Evolutionary conservation across 1,284 basidiomycete species (phyloP).

Genomic region (Fomes fomentarius): DNA sequence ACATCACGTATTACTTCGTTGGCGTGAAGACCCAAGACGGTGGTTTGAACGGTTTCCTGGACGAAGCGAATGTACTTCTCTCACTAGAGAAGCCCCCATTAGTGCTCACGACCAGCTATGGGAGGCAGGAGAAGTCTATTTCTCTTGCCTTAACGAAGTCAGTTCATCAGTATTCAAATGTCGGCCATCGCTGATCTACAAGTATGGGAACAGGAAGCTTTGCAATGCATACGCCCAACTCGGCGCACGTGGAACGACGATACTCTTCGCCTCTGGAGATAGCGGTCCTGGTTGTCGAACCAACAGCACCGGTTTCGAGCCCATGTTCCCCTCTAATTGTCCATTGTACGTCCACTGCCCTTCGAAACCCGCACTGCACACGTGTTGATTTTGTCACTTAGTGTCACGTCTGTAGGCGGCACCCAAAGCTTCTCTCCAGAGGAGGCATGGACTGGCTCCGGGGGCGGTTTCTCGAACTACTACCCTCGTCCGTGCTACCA

Average conservation of each 20-base stretch:
- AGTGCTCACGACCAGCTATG: slow-evolving; percentile 58
- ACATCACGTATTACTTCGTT: slow-evolving; percentile 22
- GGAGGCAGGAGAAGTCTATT: slow-evolving; percentile 27
- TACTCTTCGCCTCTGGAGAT: slow-evolving; percentile 69
- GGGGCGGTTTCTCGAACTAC: slow-evolving; percentile 64
- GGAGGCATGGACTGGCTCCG: slow-evolving; percentile 47
- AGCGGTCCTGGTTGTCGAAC: slow-evolving; percentile 55
- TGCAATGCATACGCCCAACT: slow-evolving; percentile 42
- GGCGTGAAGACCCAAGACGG: slow-evolving; percentile 14
- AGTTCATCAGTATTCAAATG: not conserved
- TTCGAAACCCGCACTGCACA: not conserved
- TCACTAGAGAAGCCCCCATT: slow-evolving; percentile 60
- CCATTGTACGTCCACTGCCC: slow-evolving; percentile 31
- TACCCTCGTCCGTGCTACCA: slow-evolving; percentile 45
- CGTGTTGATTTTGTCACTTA: slow-evolving; percentile 27
- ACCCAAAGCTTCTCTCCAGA: slow-evolving; percentile 54
- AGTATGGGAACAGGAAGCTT: slow-evolving; percentile 18
- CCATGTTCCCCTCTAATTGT: slow-evolving; percentile 71
- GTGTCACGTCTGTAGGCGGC: slow-evolving; percentile 61
- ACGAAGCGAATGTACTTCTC: slow-evolving; percentile 18
- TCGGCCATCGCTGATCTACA: too few relatives aligned
- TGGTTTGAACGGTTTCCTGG: slow-evolving; percentile 17
- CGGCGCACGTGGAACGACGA: slow-evolving; percentile 58
- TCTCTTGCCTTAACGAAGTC: slow-evolving; percentile 28
- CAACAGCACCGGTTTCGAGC: slow-evolving; percentile 54